Conservation (phyloP, 2,329 filamentous ascomycete genomes). For the Sporothrix protearum region DNA sequence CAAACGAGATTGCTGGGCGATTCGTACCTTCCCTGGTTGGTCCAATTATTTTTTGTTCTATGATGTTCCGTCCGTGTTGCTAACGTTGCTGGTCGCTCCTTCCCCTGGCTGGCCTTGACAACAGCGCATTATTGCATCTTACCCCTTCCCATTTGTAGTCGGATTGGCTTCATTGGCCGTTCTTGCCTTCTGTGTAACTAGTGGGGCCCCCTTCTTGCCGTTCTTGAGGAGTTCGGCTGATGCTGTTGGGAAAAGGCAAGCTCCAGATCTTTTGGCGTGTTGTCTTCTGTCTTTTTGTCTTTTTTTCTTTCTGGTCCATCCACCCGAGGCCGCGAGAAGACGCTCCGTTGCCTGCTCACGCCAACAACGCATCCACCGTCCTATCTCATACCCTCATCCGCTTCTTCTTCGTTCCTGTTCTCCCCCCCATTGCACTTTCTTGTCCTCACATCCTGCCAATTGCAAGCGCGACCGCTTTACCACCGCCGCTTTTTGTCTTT, state of each 20-base stretch:
- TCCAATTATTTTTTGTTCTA: constrained; percentile 3
- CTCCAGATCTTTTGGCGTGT: constrained; percentile 1
- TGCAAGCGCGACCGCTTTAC: constrained; percentile 6
- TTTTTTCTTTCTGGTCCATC: constrained; percentile 18
- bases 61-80: constrained; percentile 15
- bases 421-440: neutral
- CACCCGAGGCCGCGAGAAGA: constrained; percentile 20
- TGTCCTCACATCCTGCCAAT: constrained; percentile 8
- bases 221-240: neutral
- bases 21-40: constrained; percentile 27
- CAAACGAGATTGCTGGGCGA: constrained; percentile 28
- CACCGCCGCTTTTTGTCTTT: neutral
- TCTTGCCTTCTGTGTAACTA: constrained; percentile 15
- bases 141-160: constrained; percentile 9
- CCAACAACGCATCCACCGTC: constrained; percentile 1
- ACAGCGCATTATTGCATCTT: constrained; percentile 15
- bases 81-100: neutral
- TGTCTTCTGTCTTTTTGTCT: neutral
- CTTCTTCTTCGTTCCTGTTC: neutral
- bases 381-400: constrained; percentile 23
- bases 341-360: neutral
- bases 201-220: neutral
- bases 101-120: constrained; percentile 1
- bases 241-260: constrained; percentile 28
- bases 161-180: neutral